Evolutionary conservation across 2,329 filamentous ascomycete species (phyloP).

Genomic region (Aspergillus transmontanensis): DNA sequence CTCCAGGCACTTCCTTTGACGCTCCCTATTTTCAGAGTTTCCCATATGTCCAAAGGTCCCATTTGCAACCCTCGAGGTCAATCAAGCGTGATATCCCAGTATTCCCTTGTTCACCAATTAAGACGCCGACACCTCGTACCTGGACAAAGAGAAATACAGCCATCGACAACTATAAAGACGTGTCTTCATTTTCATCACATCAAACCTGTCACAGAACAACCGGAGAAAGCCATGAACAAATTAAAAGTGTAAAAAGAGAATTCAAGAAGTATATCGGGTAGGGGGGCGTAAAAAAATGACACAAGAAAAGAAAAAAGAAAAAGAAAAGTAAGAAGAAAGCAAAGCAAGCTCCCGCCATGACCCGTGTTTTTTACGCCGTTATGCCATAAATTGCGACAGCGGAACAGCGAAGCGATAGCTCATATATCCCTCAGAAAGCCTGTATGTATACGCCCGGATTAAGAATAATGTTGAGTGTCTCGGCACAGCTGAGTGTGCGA

Average conservation of each 20-base stretch:
- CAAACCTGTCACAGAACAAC: constrained; percentile 21
- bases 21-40: constrained; percentile 23
- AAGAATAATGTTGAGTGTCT: constrained; percentile 27
- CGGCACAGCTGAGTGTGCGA: background rate
- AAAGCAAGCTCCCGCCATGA: constrained; percentile 26
- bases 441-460: constrained; percentile 43
- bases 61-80: constrained; percentile 22
- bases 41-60: constrained; percentile 27
- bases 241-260: constrained; percentile 15
- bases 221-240: constrained; percentile 25
- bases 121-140: constrained; percentile 28
- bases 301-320: constrained; percentile 20
- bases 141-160: constrained; percentile 25
- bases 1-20: constrained; percentile 21
- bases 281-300: constrained; percentile 15
- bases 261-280: constrained; percentile 13
- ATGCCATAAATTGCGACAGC: constrained; percentile 31
- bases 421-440: constrained; percentile 36
- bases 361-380: constrained; percentile 35
- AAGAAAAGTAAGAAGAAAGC: constrained; percentile 16
- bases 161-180: constrained; percentile 25
- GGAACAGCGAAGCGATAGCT: constrained; percentile 26
- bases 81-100: constrained; percentile 23
- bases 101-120: constrained; percentile 21
- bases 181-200: constrained; percentile 28